Percentiles rank a stretch among this genome's conserved stretches.
Conservation (phyloP, 768 basidiomycete species). For the Mycena vitilis region DNA sequence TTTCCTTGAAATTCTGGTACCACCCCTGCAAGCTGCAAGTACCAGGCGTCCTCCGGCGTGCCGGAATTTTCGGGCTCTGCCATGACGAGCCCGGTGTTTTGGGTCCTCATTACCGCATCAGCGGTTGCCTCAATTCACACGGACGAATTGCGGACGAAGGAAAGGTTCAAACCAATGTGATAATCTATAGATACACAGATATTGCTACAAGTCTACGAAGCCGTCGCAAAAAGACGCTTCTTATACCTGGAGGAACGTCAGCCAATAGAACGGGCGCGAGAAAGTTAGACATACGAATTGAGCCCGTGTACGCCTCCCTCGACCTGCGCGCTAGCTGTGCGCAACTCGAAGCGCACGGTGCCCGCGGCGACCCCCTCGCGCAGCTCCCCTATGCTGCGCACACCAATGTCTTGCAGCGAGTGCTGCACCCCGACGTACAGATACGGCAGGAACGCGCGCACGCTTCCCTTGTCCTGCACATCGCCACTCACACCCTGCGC, state of each 20-base stretch:
- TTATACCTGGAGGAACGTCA: conserved; percentile 57
- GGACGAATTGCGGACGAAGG: not conserved
- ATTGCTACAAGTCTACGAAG: conserved; percentile 11
- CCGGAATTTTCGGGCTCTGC: not conserved
- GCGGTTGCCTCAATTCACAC: not conserved
- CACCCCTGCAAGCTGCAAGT: not conserved
- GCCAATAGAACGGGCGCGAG: not conserved
- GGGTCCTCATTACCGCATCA: too few species aligned
- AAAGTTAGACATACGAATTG: conserved; percentile 76
- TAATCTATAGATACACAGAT: conserved; percentile 19
- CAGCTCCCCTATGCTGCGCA: conserved; percentile 73
- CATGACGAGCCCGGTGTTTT: too few species aligned
- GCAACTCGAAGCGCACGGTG: conserved; percentile 86
- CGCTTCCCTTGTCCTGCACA: conserved; percentile 96
- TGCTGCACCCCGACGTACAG: conserved; percentile 87
- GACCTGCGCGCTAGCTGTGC: conserved; percentile 94
- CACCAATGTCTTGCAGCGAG: conserved; percentile 94
- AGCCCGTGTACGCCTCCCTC: conserved; percentile 97
- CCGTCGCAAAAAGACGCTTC: conserved; percentile 59
- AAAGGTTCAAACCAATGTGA: not conserved
- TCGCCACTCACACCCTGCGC: conserved; percentile 97
- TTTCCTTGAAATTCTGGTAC: conserved; percentile 1
- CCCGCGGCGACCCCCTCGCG: conserved; percentile 74
- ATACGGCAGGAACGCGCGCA: conserved; percentile 93
- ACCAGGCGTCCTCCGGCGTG: not conserved